Conservation (phyloP, 1,139 yeast species). For the Citeromyces hawaiiensis region DNA sequence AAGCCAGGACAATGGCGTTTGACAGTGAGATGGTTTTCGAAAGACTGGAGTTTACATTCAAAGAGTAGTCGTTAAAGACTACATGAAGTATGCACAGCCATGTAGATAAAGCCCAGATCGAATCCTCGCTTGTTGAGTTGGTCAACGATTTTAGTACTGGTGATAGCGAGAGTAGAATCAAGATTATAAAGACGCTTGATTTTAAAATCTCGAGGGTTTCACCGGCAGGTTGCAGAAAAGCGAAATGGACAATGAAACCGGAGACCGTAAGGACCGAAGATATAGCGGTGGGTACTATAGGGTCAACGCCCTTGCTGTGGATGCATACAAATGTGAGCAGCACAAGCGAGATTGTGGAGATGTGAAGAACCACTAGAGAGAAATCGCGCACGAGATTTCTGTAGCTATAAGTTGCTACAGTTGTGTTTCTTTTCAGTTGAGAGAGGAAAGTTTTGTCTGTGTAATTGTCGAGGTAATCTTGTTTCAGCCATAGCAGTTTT, state of each 20-base stretch:
- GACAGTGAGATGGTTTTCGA: conserved; percentile 78
- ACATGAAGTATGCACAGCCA: conserved; percentile 63
- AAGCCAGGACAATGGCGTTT: conserved; percentile 82
- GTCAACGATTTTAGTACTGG: conserved; percentile 87
- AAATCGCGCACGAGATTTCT: conserved; percentile 55
- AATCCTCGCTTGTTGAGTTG: conserved; percentile 80
- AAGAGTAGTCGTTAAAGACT: conserved; percentile 52
- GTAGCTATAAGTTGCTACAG: conserved; percentile 58
- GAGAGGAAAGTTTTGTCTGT: conserved; percentile 72
- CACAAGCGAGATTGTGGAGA: conserved; percentile 47
- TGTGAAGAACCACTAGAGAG: conserved; percentile 51
- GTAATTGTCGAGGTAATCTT: conserved; percentile 85
- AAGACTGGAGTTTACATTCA: conserved; percentile 40
- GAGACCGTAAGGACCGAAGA: conserved; percentile 16
- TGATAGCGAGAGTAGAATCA: conserved; percentile 64
- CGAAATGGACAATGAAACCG: conserved; percentile 18
- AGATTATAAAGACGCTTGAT: conserved; percentile 54
- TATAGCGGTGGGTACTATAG: conserved; percentile 21
- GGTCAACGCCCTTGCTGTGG: conserved; percentile 32
- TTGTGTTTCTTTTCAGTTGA: conserved; percentile 64
- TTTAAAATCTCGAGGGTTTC: conserved; percentile 22
- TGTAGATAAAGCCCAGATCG: conserved; percentile 86
- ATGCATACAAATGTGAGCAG: conserved; percentile 49
- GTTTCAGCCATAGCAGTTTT: conserved; percentile 76
- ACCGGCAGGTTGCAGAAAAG: conserved; percentile 5